A percentile compares a stretch with the other conserved stretches of the same genome.
phyloP scores from a whole-genome alignment of 768 basidiomycete species.

The Lactarius akahatsu region DNA sequence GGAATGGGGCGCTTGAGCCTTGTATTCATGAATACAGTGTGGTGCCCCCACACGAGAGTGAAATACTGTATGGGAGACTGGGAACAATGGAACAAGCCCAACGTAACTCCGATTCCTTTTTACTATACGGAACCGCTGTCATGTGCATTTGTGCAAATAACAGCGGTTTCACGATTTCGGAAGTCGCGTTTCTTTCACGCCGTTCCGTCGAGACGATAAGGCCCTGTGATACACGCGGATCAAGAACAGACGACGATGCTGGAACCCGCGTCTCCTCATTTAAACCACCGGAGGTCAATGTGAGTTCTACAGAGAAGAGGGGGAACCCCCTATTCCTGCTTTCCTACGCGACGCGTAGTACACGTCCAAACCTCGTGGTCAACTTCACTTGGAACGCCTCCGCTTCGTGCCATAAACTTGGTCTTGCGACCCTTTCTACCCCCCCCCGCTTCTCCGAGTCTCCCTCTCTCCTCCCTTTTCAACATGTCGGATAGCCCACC shows the following conservation, averaged over 20 bases:
- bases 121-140: too few relatives aligned
- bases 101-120: not conserved
- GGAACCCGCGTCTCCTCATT: constrained; percentile 7
- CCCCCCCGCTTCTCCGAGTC: not conserved
- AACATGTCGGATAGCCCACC: constrained; percentile 19
- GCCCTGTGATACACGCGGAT: constrained; percentile 1
- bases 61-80: not conserved
- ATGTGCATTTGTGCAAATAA: not conserved
- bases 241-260: not conserved
- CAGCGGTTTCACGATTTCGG: not conserved
- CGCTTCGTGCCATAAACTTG: constrained; percentile 3
- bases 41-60: not conserved
- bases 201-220: not conserved
- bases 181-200: not conserved
- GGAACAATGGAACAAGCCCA: not conserved
- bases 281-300: not conserved
- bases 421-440: not conserved
- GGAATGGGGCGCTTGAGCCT: too few relatives aligned
- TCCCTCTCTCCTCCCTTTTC: not conserved
- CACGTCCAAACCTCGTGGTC: constrained; percentile 8
- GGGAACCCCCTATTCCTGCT: constrained; percentile 1
- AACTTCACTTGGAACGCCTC: not conserved
- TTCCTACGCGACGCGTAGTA: constrained; percentile 7
- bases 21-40: not conserved
- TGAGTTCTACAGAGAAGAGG: not conserved